phyloP scores from a whole-genome alignment of 768 basidiomycete species.

The Mycena polygramma region DNA sequence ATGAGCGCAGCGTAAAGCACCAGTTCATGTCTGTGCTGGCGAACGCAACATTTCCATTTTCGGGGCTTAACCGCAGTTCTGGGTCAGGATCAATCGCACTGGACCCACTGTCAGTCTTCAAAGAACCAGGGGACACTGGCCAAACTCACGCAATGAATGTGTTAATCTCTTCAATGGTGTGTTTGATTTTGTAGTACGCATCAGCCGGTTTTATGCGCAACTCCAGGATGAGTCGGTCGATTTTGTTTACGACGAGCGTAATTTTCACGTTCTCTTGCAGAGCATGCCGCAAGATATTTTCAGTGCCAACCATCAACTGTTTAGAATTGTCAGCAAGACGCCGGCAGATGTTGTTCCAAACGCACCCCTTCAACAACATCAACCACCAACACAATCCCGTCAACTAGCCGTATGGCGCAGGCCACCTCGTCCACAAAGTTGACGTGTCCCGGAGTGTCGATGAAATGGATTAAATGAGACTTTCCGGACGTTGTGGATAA shows the following conservation, averaged over 20 bases:
- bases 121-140: conserved; percentile 2
- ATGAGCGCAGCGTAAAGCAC: conserved; percentile 95
- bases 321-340: conserved; percentile 34
- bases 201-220: conserved; percentile 95
- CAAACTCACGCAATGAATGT: conserved; percentile 86
- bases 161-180: conserved; percentile 99
- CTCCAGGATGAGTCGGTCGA: conserved; percentile 97
- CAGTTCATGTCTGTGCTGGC: conserved; percentile 97
- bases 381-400: conserved; percentile 94
- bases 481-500: conserved; percentile 89
- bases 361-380: conserved; percentile 98
- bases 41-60: conserved; percentile 96
- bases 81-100: conserved; percentile 92
- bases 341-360: conserved; percentile 28
- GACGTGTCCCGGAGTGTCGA: conserved; percentile 98
- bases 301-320: conserved; percentile 94
- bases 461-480: conserved; percentile 92
- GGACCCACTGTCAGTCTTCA: conserved; percentile 17
- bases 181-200: conserved; percentile 99
- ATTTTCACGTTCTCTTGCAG: conserved; percentile 91
- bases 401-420: conserved; percentile 84
- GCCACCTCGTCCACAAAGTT: conserved; percentile 99
- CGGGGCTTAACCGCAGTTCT: conserved; percentile 89
- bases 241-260: conserved; percentile 96
- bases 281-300: conserved; percentile 89